These are phyloP conservation scores for Pelargonium australe DNA, from an alignment of 441 rosid species.

Conservation along the genomic window DNA sequence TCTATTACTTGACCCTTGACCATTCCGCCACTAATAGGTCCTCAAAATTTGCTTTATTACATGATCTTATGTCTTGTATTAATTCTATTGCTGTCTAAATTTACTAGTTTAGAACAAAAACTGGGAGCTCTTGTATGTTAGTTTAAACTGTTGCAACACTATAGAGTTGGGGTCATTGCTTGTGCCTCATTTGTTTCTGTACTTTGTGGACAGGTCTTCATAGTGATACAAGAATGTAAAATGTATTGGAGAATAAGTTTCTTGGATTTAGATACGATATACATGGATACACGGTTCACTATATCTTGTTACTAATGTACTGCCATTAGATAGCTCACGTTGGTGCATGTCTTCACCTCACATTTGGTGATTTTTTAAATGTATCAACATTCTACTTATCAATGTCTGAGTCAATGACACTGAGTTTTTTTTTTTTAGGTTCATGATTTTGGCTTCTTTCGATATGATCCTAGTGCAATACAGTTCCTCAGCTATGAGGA, in stretches of 20 bases:
- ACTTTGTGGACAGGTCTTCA: slow-evolving; percentile 1
- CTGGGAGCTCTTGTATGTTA: not conserved
- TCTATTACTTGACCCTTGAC: not conserved
- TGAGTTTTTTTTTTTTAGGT: slow-evolving; percentile 49
- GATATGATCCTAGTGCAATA: slow-evolving; percentile 74
- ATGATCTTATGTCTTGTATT: not conserved
- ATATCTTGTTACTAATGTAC: not conserved
- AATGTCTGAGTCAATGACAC: slow-evolving; percentile 15
- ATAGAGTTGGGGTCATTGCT: not conserved
- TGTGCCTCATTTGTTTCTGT: slow-evolving; percentile 3
- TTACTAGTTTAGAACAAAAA: not conserved
- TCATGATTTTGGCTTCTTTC: slow-evolving; percentile 98
- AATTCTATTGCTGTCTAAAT: not conserved
- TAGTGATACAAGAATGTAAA: not conserved
- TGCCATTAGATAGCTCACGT: slow-evolving; percentile 6
- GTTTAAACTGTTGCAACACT: not conserved
- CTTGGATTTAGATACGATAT: slow-evolving; percentile 1
- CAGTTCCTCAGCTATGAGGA: slow-evolving; percentile 84
- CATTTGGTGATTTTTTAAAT: not conserved
- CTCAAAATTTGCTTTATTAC: slow-evolving; percentile 5
- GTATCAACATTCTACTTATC: not conserved
- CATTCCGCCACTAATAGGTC: not conserved
- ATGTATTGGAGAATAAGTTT: not conserved
- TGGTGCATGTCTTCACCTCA: slow-evolving; percentile 9
- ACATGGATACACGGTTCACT: not conserved